Percentiles rank a stretch among this genome's conserved stretches.
Conservation (phyloP, 257 asterid genomes). For the Scutellaria barbata region DNA sequence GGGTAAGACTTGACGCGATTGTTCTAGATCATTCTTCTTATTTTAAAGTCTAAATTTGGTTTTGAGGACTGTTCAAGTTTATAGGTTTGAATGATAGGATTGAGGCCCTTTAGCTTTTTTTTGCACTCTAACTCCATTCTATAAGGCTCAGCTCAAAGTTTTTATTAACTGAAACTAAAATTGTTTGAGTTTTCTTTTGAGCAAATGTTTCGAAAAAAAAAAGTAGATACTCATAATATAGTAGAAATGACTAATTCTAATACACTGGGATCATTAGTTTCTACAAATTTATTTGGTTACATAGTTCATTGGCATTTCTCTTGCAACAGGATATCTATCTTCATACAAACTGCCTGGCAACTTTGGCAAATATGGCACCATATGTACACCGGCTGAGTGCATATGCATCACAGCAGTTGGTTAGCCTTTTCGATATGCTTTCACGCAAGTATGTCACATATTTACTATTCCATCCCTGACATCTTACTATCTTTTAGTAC, state of each 20-base stretch:
- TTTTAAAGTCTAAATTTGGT: neutral
- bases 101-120: too few species aligned
- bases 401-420: conserved; percentile 90
- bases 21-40: conserved; percentile 15
- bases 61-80: neutral
- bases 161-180: neutral
- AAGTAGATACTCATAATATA: too few species aligned
- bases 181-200: neutral
- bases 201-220: too few species aligned
- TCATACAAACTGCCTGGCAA: conserved; percentile 90
- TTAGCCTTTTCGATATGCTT: conserved; percentile 93
- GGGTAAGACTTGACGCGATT: conserved; percentile 55
- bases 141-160: conserved; percentile 27
- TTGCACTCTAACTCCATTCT: neutral
- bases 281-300: conserved; percentile 4
- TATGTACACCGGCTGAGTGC: conserved; percentile 85
- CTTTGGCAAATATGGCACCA: conserved; percentile 95
- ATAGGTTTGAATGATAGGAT: too few species aligned
- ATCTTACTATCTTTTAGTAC: conserved; percentile 27
- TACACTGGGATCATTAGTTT: neutral
- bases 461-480: conserved; percentile 19
- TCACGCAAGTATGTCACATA: conserved; percentile 78
- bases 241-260: conserved; percentile 13
- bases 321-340: conserved; percentile 86
- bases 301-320: conserved; percentile 32